Conservation (phyloP, 345 rosid species). For the Brassica napus region DNA sequence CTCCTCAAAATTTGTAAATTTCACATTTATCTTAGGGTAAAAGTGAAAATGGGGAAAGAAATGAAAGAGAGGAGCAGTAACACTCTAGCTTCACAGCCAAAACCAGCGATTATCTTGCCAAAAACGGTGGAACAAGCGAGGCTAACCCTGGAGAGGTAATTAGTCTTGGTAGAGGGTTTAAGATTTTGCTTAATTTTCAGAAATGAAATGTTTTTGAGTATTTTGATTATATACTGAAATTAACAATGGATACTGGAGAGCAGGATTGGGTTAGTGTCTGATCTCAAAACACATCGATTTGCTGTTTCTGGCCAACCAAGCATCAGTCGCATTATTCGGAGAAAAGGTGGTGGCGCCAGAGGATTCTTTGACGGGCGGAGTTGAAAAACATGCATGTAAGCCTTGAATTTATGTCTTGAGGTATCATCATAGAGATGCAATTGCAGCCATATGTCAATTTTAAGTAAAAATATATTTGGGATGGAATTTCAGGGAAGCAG, state of each 20-base stretch:
- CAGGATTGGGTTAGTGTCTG: too few species aligned
- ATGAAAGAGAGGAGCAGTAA: not conserved
- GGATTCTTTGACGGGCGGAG: not conserved
- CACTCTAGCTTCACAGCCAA: not conserved
- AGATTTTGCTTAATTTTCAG: too few species aligned
- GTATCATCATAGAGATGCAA: too few species aligned
- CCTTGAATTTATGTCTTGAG: too few species aligned
- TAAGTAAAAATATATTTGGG: too few species aligned
- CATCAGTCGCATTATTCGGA: not conserved
- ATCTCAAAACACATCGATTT: not conserved
- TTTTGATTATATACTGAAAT: not conserved
- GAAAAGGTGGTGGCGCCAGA: not conserved
- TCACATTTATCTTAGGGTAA: not conserved
- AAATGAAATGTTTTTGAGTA: not conserved
- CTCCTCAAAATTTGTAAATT: too few species aligned
- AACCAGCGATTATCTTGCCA: not conserved
- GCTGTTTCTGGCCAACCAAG: not conserved
- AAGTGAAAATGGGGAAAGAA: not conserved
- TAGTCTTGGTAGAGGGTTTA: not conserved
- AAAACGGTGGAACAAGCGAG: not conserved
- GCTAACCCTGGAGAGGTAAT: constrained; percentile 5
- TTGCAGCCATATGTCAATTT: too few species aligned
- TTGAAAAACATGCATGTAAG: too few species aligned
- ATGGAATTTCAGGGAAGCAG: too few species aligned
- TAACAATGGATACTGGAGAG: not conserved